Percentiles rank a stretch among this genome's conserved stretches.
phyloP scores from a whole-genome alignment of 2,329 filamentous ascomycete genomes.

The Sporothrix humicola region DNA sequence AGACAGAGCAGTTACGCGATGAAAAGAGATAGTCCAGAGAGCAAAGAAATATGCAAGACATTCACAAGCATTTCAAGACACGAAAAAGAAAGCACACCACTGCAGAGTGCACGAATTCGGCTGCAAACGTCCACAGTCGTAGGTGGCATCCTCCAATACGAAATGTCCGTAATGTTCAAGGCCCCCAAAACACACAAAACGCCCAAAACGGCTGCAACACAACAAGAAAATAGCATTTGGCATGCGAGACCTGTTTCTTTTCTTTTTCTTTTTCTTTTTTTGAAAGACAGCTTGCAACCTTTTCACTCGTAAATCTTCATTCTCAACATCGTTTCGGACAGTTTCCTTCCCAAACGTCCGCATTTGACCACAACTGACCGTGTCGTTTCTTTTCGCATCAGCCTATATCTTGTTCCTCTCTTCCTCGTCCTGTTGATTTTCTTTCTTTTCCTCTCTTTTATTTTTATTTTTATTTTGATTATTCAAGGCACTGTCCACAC shows the following conservation, averaged over 20 bases:
- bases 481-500: constrained; percentile 4
- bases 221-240: constrained; percentile 1
- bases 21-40: background rate
- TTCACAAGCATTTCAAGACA: background rate
- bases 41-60: background rate
- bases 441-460: background rate
- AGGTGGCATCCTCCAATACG: no score
- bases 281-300: background rate
- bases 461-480: background rate
- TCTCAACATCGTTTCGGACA: background rate
- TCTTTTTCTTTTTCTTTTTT: background rate
- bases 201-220: constrained; percentile 22
- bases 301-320: background rate
- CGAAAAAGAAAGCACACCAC: background rate
- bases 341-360: no score
- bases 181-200: background rate
- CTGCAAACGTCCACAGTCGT: constrained; percentile 26
- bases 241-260: constrained; percentile 6
- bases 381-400: background rate
- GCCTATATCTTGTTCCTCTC: constrained; percentile 15
- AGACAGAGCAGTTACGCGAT: background rate
- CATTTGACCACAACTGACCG: constrained; percentile 6
- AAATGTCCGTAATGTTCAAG: background rate
- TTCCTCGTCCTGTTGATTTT: background rate
- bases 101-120: background rate